A percentile compares a stretch with the other conserved stretches of the same genome.
Conservation (phyloP, 345 rosid genomes). For the Cardiospermum halicacabum region DNA sequence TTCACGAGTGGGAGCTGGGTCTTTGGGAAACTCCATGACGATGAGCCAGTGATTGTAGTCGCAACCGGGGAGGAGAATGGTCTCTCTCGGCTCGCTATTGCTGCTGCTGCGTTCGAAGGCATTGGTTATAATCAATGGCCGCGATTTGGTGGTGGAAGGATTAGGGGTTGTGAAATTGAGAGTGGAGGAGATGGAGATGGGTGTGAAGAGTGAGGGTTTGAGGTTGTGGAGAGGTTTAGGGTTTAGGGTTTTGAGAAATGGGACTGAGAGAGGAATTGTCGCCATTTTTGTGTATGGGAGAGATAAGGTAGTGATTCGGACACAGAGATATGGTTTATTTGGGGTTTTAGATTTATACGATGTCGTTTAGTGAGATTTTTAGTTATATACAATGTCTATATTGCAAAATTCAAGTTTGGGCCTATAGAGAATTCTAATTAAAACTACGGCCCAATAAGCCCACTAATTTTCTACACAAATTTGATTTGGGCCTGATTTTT, state of each 20-base stretch:
- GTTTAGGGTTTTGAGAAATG: not conserved
- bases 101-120: conserved; percentile 40
- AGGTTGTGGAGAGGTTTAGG: not conserved
- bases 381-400: too few species aligned
- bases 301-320: not conserved
- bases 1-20: conserved; percentile 88
- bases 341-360: not conserved
- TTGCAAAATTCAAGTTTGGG: too few species aligned
- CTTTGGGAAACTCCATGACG: conserved; percentile 97
- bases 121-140: not conserved
- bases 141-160: not conserved
- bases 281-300: not conserved
- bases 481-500: too few species aligned
- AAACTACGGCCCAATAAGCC: too few species aligned
- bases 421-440: too few species aligned
- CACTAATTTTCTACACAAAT: too few species aligned
- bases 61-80: conserved; percentile 91
- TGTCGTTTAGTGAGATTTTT: too few species aligned
- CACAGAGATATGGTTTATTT: not conserved
- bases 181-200: not conserved
- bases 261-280: not conserved
- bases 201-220: not conserved
- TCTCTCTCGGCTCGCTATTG: conserved; percentile 72
- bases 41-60: conserved; percentile 97
- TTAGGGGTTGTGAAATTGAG: not conserved